These are phyloP conservation scores for Aegilops tauschii DNA, from an alignment of 176 grass and related monocot genomes.

Conservation along the genomic window DNA sequence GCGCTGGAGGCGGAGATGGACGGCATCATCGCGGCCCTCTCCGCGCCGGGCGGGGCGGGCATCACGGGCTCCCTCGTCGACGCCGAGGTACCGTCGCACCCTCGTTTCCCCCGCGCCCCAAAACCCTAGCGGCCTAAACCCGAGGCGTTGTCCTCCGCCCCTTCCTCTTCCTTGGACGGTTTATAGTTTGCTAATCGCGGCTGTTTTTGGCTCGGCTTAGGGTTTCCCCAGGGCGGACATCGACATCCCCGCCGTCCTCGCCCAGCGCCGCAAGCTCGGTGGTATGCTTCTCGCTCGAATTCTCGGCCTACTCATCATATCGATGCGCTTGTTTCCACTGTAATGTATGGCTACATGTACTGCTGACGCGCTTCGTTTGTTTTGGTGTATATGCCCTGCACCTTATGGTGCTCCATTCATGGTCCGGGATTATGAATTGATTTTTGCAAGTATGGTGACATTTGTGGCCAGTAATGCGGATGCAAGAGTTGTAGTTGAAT, in stretches of 20 bases:
- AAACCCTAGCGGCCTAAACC: conserved; percentile 26
- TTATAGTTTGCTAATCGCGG: neutral
- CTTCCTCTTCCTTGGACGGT: neutral
- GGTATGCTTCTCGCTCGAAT: conserved; percentile 42
- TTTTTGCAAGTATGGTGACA: neutral
- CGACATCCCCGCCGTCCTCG: conserved; percentile 58
- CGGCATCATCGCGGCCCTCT: conserved; percentile 70
- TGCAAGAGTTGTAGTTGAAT: neutral
- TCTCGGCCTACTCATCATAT: neutral
- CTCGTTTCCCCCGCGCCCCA: neutral
- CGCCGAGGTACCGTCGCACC: conserved; percentile 38
- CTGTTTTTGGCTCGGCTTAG: conserved; percentile 31
- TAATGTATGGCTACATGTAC: neutral
- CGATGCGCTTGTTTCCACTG: neutral
- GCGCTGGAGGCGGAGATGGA: conserved; percentile 76
- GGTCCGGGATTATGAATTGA: neutral
- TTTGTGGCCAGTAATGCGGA: neutral
- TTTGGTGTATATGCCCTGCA: neutral
- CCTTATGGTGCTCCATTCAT: neutral
- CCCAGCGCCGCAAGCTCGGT: conserved; percentile 52
- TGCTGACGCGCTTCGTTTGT: too few relatives aligned
- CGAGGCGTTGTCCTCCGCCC: neutral
- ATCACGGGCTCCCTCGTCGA: conserved; percentile 73
- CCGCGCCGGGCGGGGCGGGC: conserved; percentile 49
- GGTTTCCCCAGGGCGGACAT: conserved; percentile 78